Percentiles rank a stretch among this genome's conserved stretches.
Evolutionary conservation across 306 rosid species (phyloP).

Genomic region (Rosa chinensis): DNA sequence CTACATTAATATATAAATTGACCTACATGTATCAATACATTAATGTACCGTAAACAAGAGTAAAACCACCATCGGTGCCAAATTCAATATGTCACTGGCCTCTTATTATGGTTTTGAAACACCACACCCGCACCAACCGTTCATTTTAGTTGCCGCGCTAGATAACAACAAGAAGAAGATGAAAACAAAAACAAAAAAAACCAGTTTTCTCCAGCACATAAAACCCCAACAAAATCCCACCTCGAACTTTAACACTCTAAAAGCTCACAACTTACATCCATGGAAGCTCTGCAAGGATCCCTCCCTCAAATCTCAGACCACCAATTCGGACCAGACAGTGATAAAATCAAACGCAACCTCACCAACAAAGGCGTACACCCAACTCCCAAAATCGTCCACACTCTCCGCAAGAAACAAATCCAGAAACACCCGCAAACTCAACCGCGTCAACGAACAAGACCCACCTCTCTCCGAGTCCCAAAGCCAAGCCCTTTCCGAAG

Average conservation of each 20-base stretch:
- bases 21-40: too few relatives aligned
- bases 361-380: constrained; percentile 53
- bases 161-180: background rate
- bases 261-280: constrained; percentile 14
- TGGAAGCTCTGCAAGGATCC: constrained; percentile 53
- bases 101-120: too few relatives aligned
- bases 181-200: too few relatives aligned
- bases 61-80: too few relatives aligned
- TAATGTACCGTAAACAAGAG: too few relatives aligned
- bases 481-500: constrained; percentile 43
- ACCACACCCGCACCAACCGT: too few relatives aligned
- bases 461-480: constrained; percentile 47
- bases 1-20: too few relatives aligned
- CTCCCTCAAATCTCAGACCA: constrained; percentile 25
- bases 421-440: constrained; percentile 72
- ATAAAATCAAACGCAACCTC: constrained; percentile 55
- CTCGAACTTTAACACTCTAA: too few relatives aligned
- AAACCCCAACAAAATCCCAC: too few relatives aligned
- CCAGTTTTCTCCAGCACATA: too few relatives aligned
- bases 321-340: constrained; percentile 63
- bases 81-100: too few relatives aligned
- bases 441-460: constrained; percentile 32
- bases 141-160: background rate
- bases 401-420: constrained; percentile 73
- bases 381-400: constrained; percentile 77